Base-by-base conservation (phyloP, 1,139 yeast genomes). In the Candida tetrigidarum region DNA sequence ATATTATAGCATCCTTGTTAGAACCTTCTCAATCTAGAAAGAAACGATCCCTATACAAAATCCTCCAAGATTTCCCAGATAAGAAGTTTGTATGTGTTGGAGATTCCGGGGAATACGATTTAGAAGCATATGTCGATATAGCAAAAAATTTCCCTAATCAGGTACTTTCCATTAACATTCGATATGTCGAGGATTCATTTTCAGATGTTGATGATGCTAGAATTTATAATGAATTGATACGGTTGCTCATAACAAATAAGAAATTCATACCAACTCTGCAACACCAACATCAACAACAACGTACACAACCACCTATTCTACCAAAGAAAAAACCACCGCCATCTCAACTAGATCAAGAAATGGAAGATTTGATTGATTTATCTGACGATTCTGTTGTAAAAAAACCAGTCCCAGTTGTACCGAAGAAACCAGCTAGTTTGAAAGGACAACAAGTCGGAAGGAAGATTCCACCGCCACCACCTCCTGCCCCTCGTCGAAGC, bases 51-150 rank as follows among this genome's bases (percentile, higher is more conserved):
- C 72, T 95, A 42, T 70, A 75, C 39, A 76, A 80, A 48, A 78
- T 93, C n/a, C 55, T 90, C 23, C 63, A 66, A 2, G 97, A 92
- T 57, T 92, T 90, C 59, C 92, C 96, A 0, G 53, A 79, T 1
- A 83, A 92, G 52, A 82, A 79, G 56, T 93, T 93, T 59, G 74
- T 93, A 16, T 72, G 96, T 45, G 77, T 93, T 20, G 99, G 99
- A 16, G 99, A 95, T 62, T 86, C 97, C 2, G 98, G 99, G 1
- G 99, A 95, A 60, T 84, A 85, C 51, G 99, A 95, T 66, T 71
- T 93, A 39, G 99, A 95, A 59, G 96, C 98, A 0, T 95, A 93
- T 60, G 77, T 82, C 5, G 86, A 86, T 32, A 67, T 90, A 30
- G 90, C 96, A 0, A 64, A 68, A 30, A 55, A 63, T 25, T 81